Base-by-base conservation (phyloP, 2,329 filamentous ascomycete genomes). In the Talaromyces sp. region DNA sequence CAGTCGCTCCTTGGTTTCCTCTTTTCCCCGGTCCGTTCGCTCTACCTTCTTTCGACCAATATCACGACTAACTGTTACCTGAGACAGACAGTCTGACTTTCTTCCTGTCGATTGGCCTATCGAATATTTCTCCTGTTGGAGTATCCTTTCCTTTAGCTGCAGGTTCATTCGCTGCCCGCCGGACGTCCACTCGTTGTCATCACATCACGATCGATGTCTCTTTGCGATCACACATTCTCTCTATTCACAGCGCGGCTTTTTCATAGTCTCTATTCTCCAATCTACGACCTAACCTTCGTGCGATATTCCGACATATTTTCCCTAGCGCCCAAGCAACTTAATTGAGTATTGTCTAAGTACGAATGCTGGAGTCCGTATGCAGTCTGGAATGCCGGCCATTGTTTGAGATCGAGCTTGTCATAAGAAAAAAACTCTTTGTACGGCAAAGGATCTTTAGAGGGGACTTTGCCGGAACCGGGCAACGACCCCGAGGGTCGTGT, bases 401-500 rank as follows among this genome's bases (percentile, higher is more conserved):
- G 31, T 57, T 50, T 64, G 27, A 54, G 24, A 24, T 37, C 59
- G 37, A 24, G 16, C 35, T 62, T 56, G 63, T 24, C n/a, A 61
- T 31, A 50, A 47, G 57, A 56, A 60, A 60, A 19, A 31, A 45
- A 31, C 19, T 8, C 31, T n/a, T 2, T 3, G 27, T 56, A 45
- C 24, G 54, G 37, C 50, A 31, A 49, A 27, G 9, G n/a, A 9
- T 49, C 22, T 47, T 13, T 11, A 22, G 19, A 13, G 50, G 43
- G 41, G 27, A 13, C 24, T 37, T 37, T 22, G 52, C 52, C 35
- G 10, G 24, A 35, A 59, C 41, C 33, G 52, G 52, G 62, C 43
- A 41, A 31, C 52, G 54, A 59, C 54, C 62, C 54, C 37, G 14
- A 37, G 64, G 64, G 64, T 66, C 64, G 60, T 58, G 60, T 43